phyloP scores from a whole-genome alignment of 2,329 filamentous ascomycete genomes.

The Chaetomiaceae sp. region DNA sequence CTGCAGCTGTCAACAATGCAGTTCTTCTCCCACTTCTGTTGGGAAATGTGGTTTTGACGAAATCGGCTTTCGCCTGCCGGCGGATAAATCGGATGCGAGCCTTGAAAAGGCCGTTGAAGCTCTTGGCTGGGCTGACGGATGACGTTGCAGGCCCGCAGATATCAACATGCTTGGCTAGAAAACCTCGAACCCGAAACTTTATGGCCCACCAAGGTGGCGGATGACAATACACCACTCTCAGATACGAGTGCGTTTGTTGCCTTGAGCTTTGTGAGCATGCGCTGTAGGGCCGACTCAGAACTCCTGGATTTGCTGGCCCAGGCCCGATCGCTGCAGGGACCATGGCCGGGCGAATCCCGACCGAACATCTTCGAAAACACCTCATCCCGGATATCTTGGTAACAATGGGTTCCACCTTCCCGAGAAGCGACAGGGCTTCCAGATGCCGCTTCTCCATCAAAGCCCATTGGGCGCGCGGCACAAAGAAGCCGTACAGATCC shows the following conservation, averaged over 20 bases:
- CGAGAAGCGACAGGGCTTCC: neutral
- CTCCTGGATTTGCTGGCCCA: neutral
- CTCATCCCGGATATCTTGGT: slow-evolving; percentile 1
- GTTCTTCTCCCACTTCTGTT: neutral
- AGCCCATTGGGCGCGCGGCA: neutral
- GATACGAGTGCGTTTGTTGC: slow-evolving; percentile 5
- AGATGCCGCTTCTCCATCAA: slow-evolving; percentile 5
- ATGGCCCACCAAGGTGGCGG: slow-evolving; percentile 17
- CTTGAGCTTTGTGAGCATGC: neutral
- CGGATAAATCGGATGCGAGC: slow-evolving; percentile 4
- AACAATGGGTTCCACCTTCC: slow-evolving; percentile 5
- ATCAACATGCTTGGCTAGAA: neutral
- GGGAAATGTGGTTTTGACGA: neutral
- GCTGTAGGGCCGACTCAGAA: neutral
- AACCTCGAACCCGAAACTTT: slow-evolving; percentile 12
- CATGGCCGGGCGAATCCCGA: neutral
- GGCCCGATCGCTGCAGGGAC: neutral
- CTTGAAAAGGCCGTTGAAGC: neutral
- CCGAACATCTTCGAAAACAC: slow-evolving; percentile 2
- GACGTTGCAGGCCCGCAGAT: slow-evolving; percentile 14
- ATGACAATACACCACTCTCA: neutral
- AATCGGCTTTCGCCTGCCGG: neutral
- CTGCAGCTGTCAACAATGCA: too few relatives aligned
- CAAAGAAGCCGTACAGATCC: neutral
- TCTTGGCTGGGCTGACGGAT: slow-evolving; percentile 4